Evolutionary conservation across 108 stramenopile species (phyloP), one percentile per base, ranked within the genome.

Genomic region (Seminavis robusta): DNA sequence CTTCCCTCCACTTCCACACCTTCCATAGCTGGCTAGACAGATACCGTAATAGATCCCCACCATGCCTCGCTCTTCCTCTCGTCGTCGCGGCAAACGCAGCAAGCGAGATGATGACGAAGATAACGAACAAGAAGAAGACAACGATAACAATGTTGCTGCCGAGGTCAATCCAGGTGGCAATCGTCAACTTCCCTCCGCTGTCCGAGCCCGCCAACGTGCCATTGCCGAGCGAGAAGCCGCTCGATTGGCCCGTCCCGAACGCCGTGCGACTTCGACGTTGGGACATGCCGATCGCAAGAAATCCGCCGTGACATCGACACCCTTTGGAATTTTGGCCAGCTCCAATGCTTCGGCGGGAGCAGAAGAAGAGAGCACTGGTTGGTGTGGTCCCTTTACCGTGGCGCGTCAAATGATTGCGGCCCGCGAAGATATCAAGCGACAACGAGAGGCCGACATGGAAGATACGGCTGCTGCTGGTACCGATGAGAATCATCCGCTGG

Each of bases 371-470:
- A n/a, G n/a, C n/a, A n/a, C n/a, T n/a, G n/a, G n/a, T n/a, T 92
- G 90, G 90, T 88, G 86, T 42, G 90, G 90, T 19, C 90, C 90
- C 1, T 92, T 87, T 48, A 78, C 73, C 33, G 82, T 92, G 8
- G 90, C 90, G 0, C 68, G 90, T 42, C 86, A 86, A 55, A 84
- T 86, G 78, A 88, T 92, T 71, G 81, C 81, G 26, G 47, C 68
- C 16, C 76, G 90, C 4, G 90, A 92, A 67, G 84, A 81, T 48
- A 81, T 81, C 0, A 61, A 74, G 24, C 70, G 77, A 6, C 61
- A 74, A 30, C 53, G 76, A 34, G 71, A 81, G 48, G 79, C 73
- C 25, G 81, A 75, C 67, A 67, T 54, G 7, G 58, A 63, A 10
- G 60, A 71, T 24, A 63, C 69, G 10, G 45, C 36, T 19, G n/a